Conservation (phyloP, 1,284 basidiomycete genomes). For the Puccinia novopanici region DNA sequence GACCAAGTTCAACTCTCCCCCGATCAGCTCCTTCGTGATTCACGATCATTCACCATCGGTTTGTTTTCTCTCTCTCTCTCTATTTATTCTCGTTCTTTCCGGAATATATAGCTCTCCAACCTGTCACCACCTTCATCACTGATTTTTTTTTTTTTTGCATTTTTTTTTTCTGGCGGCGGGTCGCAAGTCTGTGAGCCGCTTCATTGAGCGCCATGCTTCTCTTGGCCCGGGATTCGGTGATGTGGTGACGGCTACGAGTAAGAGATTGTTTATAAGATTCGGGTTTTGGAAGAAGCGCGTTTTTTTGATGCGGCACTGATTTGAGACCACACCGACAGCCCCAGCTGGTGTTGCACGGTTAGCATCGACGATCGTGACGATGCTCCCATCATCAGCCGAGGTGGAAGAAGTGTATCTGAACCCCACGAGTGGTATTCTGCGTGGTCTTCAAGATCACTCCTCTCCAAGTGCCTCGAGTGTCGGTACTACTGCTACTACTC, state of each 20-base stretch:
- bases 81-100: neutral
- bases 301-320: neutral
- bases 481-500: too few species aligned
- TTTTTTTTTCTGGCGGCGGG: neutral
- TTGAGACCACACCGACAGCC: neutral
- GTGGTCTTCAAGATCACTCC: constrained; percentile 54
- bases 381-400: constrained; percentile 83
- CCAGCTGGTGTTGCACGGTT: constrained; percentile 63
- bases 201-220: constrained; percentile 23
- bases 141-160: too few species aligned
- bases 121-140: neutral
- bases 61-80: neutral
- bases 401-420: constrained; percentile 72
- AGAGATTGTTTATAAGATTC: neutral
- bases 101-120: too few species aligned
- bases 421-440: constrained; percentile 66
- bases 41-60: constrained; percentile 40
- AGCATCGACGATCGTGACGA: constrained; percentile 73
- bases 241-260: constrained; percentile 34
- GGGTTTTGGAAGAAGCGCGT: neutral
- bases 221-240: neutral
- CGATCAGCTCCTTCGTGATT: constrained; percentile 35
- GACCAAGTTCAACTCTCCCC: constrained; percentile 14
- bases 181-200: constrained; percentile 24
- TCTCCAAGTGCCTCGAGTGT: constrained; percentile 61